Base-by-base conservation (phyloP, 2,329 filamentous ascomycete species). In the Ceratocystiopsis minuta region DNA sequence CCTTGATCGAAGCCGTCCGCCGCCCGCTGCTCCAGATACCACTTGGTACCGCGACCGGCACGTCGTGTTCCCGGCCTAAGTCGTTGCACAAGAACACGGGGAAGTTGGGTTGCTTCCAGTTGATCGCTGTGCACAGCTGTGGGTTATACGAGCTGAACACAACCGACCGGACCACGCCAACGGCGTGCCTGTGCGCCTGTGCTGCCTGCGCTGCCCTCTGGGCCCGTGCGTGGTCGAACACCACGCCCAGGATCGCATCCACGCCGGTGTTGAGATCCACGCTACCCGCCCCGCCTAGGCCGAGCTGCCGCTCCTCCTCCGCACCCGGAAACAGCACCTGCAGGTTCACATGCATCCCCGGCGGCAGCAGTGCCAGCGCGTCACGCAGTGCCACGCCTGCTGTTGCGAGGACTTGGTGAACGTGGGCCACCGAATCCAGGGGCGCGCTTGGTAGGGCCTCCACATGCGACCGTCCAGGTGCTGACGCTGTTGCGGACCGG, bases 91-190 rank as follows among this genome's bases (percentile, higher is more conserved):
- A 68, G 51, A 98, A 82, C 0, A 96, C 84, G 0, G 90, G 90
- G 57, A 94, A 98, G 56, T 96, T 98, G 3, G 90, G 90, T 59
- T 98, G 90, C 60, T 98, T 98, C 90, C 90, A 98, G 60, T 98
- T 98, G 52, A 98, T 63, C 6, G 88, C 87, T 15, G 84, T 92
- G 61, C 90, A 98, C 16, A 96, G 73, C 48, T 79, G 80, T 13
- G 83, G 69, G 55, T 93, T 95, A 60, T 88, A 94, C 17, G 85
- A 93, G 52, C 84, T 92, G 57, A 98, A 95, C 12, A 95, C 84
- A 41, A 98, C 79, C 13, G 84, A 93, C 35, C 87, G 71, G 50
- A 90, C 78, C 15, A 78, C 74, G 42, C 84, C 77, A 10, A 83
- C 76, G 1, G 74, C 76, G 47, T 58, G 84, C 7, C 24, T 6